Evolutionary conservation across 1,139 yeast genomes (phyloP).

Genomic region (Blastobotrys persicus): DNA sequence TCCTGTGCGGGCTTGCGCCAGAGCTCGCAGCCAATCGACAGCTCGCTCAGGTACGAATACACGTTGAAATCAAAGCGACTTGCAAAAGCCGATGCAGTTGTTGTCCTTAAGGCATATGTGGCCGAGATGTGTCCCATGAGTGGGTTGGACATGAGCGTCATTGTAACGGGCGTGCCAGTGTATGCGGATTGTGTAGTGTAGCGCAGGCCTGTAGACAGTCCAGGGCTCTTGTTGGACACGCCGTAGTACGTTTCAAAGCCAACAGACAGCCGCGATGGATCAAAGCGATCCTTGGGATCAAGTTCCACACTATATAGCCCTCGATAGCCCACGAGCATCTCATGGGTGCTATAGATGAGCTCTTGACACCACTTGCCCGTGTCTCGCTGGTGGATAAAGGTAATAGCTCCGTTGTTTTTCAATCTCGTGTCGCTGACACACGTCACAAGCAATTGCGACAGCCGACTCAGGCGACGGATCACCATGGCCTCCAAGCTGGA

Average conservation of each 20-base stretch:
- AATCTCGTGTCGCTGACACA: constrained; percentile 72
- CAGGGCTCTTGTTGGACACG: constrained; percentile 65
- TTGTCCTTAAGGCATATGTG: constrained; percentile 82
- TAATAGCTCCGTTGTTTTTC: constrained; percentile 55
- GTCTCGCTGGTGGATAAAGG: constrained; percentile 70
- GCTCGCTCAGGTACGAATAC: constrained; percentile 84
- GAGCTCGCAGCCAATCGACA: constrained; percentile 82
- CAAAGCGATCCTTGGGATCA: constrained; percentile 20
- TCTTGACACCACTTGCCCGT: constrained; percentile 69
- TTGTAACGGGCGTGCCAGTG: constrained; percentile 84
- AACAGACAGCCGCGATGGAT: constrained; percentile 50
- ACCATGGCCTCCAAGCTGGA: constrained; percentile 86
- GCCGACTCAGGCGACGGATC: constrained; percentile 59
- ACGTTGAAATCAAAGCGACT: constrained; percentile 87
- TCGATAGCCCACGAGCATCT: constrained; percentile 79
- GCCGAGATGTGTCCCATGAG: constrained; percentile 86
- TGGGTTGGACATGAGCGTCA: constrained; percentile 87
- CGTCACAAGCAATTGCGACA: constrained; percentile 65
- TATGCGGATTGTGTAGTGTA: constrained; percentile 84
- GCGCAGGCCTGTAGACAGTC: constrained; percentile 73
- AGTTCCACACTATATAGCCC: constrained; percentile 67
- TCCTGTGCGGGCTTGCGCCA: constrained; percentile 42
- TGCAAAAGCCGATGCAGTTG: constrained; percentile 72
- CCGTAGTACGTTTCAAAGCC: constrained; percentile 95
- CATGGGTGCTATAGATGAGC: constrained; percentile 82